A percentile compares a stretch with the other conserved stretches of the same genome.
Conservation (phyloP, 805 yeast species). For the Phaffomyces thermotolerans region DNA sequence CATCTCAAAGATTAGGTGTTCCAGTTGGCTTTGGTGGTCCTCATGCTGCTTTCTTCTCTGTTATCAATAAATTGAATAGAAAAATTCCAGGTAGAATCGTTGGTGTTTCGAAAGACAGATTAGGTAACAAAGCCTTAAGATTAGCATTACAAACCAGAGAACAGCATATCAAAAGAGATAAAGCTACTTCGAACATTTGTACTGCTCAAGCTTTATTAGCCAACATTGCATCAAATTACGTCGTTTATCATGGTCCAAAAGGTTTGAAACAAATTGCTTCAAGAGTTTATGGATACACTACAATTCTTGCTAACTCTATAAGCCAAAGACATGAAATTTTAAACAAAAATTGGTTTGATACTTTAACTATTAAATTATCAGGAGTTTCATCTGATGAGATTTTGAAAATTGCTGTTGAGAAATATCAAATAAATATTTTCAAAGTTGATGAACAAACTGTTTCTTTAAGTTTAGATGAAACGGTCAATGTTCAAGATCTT, state of each 20-base stretch:
- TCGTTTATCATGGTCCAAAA: slow-evolving; percentile 90
- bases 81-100: slow-evolving; percentile 96
- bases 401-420: slow-evolving; percentile 47
- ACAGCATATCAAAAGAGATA: slow-evolving; percentile 95
- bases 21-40: slow-evolving; percentile 99
- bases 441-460: slow-evolving; percentile 54
- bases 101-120: slow-evolving; percentile 86
- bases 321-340: slow-evolving; percentile 38
- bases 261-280: slow-evolving; percentile 75
- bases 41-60: slow-evolving; percentile 96
- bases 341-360: slow-evolving; percentile 76
- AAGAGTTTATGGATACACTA: slow-evolving; percentile 68
- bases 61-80: slow-evolving; percentile 69
- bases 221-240: slow-evolving; percentile 91
- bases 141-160: slow-evolving; percentile 96
- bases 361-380: slow-evolving; percentile 57
- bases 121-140: slow-evolving; percentile 84
- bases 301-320: slow-evolving; percentile 59
- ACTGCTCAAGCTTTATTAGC: slow-evolving; percentile 97
- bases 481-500: slow-evolving; percentile 61
- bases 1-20: slow-evolving; percentile 94
- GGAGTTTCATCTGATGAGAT: slow-evolving; percentile 49
- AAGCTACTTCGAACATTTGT: slow-evolving; percentile 96
- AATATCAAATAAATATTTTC: slow-evolving; percentile 70
- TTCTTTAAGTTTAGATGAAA: slow-evolving; percentile 86